Base-by-base conservation (phyloP, 2,329 filamentous ascomycete species). In the Cordyceps fumosorosea region DNA sequence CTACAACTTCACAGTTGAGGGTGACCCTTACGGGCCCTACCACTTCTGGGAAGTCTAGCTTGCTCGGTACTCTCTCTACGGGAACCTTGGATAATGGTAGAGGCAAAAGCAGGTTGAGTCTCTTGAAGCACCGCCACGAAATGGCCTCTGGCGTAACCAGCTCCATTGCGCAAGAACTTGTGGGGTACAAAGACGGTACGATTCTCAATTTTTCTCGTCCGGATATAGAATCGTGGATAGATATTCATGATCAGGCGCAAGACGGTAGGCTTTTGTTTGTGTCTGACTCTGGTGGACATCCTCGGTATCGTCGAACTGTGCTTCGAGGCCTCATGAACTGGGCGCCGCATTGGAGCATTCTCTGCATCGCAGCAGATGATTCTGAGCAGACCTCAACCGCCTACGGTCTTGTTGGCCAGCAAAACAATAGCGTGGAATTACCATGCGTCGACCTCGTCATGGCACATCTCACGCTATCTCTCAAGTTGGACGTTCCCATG, bases 101-200 rank as follows among this genome's bases (percentile, higher is more conserved):
- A 65, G 95, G 95, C 0, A 95, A 92, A 71, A 96, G 91, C 71
- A 85, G 95, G 59, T 80, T 97, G 29, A 93, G 90, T 69, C 81
- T 98, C 56, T 79, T 99, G 34, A 96, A 92, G 72, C 95, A 99
- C 74, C 87, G 90, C 12, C 95, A 99, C 71, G 95, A 99, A 72
- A 89, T 98, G 62, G 88, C 84, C 3, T 96, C 93, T 2, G 95
- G 95, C 0, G 82, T 96, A 65, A 99, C 95, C 1, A 97, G 92
- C 71, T 98, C 93, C 6, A 89, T 99, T 51, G 91, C 95, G 0
- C 93, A 97, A 70, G 95, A 98, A 73, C 80, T 99, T 11, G 84
- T 99, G 65, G 95, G 95, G 8, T 99, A 98, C 72, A 81, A 83
- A 48, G 76, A 79, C 4, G 70, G 70, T 29, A 70, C 71, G 11